Percentiles rank a stretch among this genome's conserved stretches.
These are phyloP conservation scores for Nemania sp. DNA, from an alignment of 2,329 filamentous ascomycete species.

Conservation along the genomic window DNA sequence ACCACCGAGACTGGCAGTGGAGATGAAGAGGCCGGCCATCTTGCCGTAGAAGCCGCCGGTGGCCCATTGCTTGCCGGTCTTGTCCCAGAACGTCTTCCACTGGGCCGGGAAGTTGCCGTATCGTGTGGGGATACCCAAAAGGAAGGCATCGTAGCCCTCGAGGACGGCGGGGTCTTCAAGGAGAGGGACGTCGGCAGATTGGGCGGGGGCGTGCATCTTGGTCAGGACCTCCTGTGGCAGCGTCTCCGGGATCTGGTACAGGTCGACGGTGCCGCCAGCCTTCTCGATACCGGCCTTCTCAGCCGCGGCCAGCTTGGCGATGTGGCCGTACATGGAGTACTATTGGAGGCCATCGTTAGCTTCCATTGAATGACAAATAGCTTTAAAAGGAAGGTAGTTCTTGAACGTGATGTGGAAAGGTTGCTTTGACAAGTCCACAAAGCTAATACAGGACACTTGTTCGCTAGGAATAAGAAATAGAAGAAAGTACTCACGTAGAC, in stretches of 20 bases:
- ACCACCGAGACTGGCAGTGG: constrained; percentile 84
- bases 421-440: background rate
- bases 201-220: constrained; percentile 92
- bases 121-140: constrained; percentile 94
- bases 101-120: constrained; percentile 98
- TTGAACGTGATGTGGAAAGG: too few relatives aligned
- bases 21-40: constrained; percentile 90
- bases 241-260: constrained; percentile 92
- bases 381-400: too few relatives aligned
- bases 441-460: background rate
- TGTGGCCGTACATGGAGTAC: constrained; percentile 97
- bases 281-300: constrained; percentile 91
- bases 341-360: constrained; percentile 53
- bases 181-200: constrained; percentile 74
- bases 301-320: constrained; percentile 84
- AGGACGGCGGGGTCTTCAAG: constrained; percentile 70
- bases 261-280: constrained; percentile 82
- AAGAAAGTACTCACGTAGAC: constrained; percentile 47
- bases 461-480: background rate
- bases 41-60: constrained; percentile 85
- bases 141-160: constrained; percentile 84
- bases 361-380: constrained; percentile 10
- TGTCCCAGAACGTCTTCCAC: constrained; percentile 95
- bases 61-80: constrained; percentile 86
- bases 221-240: constrained; percentile 82